These are phyloP conservation scores for Mycena maculata DNA, from an alignment of 768 basidiomycete genomes.

Conservation along the genomic window DNA sequence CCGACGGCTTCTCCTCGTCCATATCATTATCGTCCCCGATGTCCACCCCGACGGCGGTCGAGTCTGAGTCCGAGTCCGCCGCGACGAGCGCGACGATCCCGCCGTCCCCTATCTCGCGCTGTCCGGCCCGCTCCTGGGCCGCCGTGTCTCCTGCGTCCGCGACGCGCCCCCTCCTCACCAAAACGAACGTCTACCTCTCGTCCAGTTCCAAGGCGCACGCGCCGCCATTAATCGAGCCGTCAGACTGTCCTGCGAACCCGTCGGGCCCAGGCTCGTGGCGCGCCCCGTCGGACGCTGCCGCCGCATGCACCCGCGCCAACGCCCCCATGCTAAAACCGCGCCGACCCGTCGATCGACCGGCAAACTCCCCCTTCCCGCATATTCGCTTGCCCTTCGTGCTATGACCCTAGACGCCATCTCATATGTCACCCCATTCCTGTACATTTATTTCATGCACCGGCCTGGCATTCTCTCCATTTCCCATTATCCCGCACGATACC, in stretches of 20 bases:
- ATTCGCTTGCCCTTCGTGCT: background rate
- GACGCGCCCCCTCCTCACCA: conserved; percentile 14
- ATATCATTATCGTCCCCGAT: conserved; percentile 21
- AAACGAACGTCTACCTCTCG: conserved; percentile 17
- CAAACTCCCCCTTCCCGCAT: background rate
- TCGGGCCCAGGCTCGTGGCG: background rate
- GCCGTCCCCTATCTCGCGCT: conserved; percentile 3
- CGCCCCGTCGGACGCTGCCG: background rate
- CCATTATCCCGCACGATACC: background rate
- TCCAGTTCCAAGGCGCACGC: conserved; percentile 1
- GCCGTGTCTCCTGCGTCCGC: background rate
- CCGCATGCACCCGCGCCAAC: background rate
- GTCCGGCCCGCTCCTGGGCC: conserved; percentile 11
- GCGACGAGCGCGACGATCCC: conserved; percentile 6
- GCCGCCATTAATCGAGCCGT: background rate
- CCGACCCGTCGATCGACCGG: background rate
- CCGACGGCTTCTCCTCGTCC: background rate
- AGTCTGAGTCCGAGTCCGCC: conserved; percentile 9
- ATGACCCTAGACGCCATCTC: background rate
- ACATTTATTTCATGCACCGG: too few species aligned
- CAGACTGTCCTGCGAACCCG: background rate
- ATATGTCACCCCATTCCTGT: too few species aligned
- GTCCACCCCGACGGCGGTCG: conserved; percentile 21
- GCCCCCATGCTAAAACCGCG: background rate
- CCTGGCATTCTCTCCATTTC: too few species aligned